Conservation (phyloP, 139 green algal species). For the Medakamo hakoo region DNA sequence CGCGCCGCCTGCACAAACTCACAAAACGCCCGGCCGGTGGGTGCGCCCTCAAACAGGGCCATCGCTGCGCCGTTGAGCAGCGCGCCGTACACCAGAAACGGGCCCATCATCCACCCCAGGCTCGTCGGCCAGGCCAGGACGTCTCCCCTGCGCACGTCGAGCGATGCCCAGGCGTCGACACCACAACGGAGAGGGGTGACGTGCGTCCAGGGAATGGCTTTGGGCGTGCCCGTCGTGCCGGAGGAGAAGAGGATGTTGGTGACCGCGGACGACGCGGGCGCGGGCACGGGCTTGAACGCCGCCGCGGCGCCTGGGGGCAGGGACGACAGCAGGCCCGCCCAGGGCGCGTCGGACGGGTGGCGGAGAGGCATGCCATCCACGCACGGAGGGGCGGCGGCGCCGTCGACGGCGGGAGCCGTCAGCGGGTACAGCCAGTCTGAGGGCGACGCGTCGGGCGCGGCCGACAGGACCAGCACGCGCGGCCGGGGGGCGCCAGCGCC, state of each 20-base stretch:
- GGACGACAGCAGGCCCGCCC: constrained; percentile 26
- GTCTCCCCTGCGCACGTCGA: constrained; percentile 40
- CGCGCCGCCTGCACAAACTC: constrained; percentile 46
- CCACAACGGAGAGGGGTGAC: constrained; percentile 56
- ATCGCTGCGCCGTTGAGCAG: constrained; percentile 71
- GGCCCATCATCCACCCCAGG: constrained; percentile 94
- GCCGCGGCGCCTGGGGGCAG: neutral
- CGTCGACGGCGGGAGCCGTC: neutral
- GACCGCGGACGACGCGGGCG: constrained; percentile 18
- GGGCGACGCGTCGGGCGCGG: neutral
- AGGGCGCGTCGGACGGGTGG: no score
- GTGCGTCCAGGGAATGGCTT: constrained; percentile 86
- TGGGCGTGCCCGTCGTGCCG: constrained; percentile 83
- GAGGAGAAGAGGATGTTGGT: constrained; percentile 84
- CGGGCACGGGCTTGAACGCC: constrained; percentile 5
- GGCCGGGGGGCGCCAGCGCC: constrained; percentile 1
- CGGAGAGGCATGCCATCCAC: constrained; percentile 22
- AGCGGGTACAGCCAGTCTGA: neutral
- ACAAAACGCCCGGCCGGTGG: constrained; percentile 49
- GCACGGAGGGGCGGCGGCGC: constrained; percentile 7
- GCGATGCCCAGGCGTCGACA: constrained; percentile 53
- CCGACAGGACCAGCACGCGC: constrained; percentile 29
- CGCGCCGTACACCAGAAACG: constrained; percentile 72
- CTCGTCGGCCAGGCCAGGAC: constrained; percentile 79
- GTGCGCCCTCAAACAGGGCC: constrained; percentile 63